phyloP scores from a whole-genome alignment of 2,329 filamentous ascomycete genomes.

The Venturia aucupariae region DNA sequence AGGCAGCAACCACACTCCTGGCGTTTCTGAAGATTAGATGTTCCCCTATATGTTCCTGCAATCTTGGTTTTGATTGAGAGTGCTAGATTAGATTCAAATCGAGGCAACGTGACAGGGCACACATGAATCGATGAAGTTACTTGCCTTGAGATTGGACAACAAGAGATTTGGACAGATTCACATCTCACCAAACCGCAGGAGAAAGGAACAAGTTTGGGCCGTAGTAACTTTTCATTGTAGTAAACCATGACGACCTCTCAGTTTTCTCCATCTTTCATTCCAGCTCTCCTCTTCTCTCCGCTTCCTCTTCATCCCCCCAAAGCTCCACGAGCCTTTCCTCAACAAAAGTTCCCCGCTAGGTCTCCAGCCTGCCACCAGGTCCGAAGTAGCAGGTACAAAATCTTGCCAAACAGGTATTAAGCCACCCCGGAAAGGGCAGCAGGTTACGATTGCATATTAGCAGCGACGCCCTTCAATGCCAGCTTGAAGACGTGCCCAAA shows the following conservation, averaged over 20 bases:
- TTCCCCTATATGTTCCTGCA: no score
- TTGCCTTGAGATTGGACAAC: no score
- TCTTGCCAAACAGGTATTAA: slow-evolving; percentile 1
- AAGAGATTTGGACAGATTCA: no score
- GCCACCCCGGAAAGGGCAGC: neutral
- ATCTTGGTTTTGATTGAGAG: no score
- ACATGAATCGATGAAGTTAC: no score
- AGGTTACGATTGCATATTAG: neutral
- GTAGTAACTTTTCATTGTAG: slow-evolving; percentile 3
- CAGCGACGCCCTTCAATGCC: slow-evolving; percentile 4
- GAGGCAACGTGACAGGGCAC: no score
- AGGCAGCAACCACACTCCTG: no score
- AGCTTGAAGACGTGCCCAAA: slow-evolving; percentile 2
- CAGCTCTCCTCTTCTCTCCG: neutral
- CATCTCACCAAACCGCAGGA: no score
- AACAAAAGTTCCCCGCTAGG: neutral
- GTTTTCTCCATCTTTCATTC: neutral
- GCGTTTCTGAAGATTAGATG: no score
- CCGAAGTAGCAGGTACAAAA: neutral
- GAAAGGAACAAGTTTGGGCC: neutral
- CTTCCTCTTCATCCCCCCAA: neutral
- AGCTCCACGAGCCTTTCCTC: slow-evolving; percentile 8
- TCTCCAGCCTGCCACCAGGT: slow-evolving; percentile 1
- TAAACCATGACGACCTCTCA: neutral
- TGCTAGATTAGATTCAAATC: no score